Evolutionary conservation across 495 filamentous ascomycete species (phyloP), one percentile per base, ranked within the genome.

Genomic region (Aspergillus sclerotiicarbonarius): DNA sequence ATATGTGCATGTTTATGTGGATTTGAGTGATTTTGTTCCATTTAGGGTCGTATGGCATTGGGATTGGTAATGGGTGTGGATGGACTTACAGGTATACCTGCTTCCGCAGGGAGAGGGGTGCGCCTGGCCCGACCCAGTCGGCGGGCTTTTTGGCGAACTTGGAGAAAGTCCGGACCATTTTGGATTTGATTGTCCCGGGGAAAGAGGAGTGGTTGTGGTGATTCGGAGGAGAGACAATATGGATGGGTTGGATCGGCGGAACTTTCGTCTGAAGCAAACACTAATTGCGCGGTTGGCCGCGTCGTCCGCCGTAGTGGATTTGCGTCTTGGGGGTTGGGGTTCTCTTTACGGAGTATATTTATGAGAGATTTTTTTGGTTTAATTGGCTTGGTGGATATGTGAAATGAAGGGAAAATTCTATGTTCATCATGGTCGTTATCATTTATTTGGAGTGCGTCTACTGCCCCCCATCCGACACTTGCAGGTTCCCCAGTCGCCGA

Each of bases 41-140:
- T 52, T 51, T 54, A 39, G 56, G 58, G 59, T 45, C 25, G 25
- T 25, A 25, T 25, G 25, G 25, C 2, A 25, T 25, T 25, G 25
- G 37, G 18, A 33, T 13, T 19, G 20, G 18, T 13, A 54, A 30
- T 30, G 37, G 37, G 43, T 16, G 33, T 43, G 49, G 45, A 25
- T 20, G 12, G 29, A 74, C 85, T 41, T 80, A 90, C 88, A 91
- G 76, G 65, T 80, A 90, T 56, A 91, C 68, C 67, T 87, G 80
- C 69, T 90, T 90, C 48, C 67, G 70, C 58, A 62, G 19, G 33
- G 60, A 55, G 6, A 68, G 61, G 51, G 63, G 64, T 29, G 60
- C 65, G 19, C 52, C 45, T 7, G 60, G 60, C 29, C 47, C 15
- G 21, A 64, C 19, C 63, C 66, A 64, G 58, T 51, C 49, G 46